Conservation (phyloP, 805 yeast species). For the Candida tammaniensis region DNA sequence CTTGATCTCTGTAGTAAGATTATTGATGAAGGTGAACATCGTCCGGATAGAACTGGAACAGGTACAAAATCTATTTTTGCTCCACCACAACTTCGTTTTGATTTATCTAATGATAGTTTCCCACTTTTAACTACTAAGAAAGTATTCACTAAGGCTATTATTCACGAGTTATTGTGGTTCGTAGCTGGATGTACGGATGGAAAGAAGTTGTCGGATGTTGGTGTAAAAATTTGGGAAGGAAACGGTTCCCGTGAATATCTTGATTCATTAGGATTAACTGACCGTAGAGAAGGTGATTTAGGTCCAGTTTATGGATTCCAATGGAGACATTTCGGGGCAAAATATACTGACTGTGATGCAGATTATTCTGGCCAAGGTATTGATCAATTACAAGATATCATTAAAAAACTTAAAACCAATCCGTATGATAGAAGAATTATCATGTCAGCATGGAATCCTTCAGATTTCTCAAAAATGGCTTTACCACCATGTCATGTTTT, state of each 20-base stretch:
- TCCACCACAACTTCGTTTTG: conserved; percentile 92
- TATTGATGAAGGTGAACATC: conserved; percentile 78
- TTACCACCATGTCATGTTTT: conserved; percentile 98
- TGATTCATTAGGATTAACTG: conserved; percentile 74
- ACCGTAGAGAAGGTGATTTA: conserved; percentile 87
- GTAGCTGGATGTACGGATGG: conserved; percentile 88
- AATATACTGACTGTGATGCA: conserved; percentile 79
- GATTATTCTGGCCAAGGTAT: conserved; percentile 86
- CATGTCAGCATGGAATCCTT: conserved; percentile 98
- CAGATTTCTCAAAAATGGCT: conserved; percentile 92
- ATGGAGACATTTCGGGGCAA: conserved; percentile 99
- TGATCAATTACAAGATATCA: conserved; percentile 83
- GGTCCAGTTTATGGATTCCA: conserved; percentile 99
- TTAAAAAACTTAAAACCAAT: conserved; percentile 74
- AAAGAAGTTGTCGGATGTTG: conserved; percentile 68
- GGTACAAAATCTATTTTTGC: conserved; percentile 91
- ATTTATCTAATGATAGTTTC: conserved; percentile 64
- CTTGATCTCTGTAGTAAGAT: conserved; percentile 77
- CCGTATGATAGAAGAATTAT: conserved; percentile 96
- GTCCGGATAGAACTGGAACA: conserved; percentile 97
- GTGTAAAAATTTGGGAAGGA: conserved; percentile 99
- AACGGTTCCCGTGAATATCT: conserved; percentile 92
- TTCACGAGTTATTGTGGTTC: conserved; percentile 92
- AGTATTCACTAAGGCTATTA: conserved; percentile 85
- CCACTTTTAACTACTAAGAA: conserved; percentile 92